A percentile compares a stretch with the other conserved stretches of the same genome.
Evolutionary conservation across 441 rosid genomes (phyloP).

Genomic region (Gossypium trilobum): DNA sequence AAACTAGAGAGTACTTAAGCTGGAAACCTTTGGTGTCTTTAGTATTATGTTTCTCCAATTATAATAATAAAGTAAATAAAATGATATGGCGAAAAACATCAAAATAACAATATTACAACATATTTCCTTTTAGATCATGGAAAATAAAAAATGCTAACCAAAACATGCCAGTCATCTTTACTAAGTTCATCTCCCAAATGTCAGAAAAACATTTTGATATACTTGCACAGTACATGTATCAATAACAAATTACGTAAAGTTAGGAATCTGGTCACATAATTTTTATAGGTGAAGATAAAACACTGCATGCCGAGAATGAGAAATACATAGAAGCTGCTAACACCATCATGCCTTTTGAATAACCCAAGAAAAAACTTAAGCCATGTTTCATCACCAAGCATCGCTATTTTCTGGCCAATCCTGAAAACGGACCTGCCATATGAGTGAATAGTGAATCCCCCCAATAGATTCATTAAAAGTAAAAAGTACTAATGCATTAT

Average conservation of each 20-base stretch:
- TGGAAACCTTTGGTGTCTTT: neutral
- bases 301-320: neutral
- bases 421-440: conserved; percentile 50
- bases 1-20: neutral
- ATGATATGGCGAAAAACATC: neutral
- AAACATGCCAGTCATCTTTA: conserved; percentile 69
- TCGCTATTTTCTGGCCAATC: conserved; percentile 80
- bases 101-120: neutral
- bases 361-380: conserved; percentile 76
- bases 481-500: neutral
- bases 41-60: neutral
- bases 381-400: conserved; percentile 92
- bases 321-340: conserved; percentile 88
- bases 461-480: neutral
- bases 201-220: conserved; percentile 67
- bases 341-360: conserved; percentile 71
- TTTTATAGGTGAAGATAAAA: neutral
- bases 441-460: conserved; percentile 1
- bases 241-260: conserved; percentile 13
- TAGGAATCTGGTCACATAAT: neutral
- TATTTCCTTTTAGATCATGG: neutral
- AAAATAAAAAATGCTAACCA: conserved; percentile 40
- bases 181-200: conserved; percentile 61
- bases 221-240: conserved; percentile 74
- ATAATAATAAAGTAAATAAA: neutral